Conservation (phyloP, 805 yeast genomes). For the Kurtzmaniella cleridarum region DNA sequence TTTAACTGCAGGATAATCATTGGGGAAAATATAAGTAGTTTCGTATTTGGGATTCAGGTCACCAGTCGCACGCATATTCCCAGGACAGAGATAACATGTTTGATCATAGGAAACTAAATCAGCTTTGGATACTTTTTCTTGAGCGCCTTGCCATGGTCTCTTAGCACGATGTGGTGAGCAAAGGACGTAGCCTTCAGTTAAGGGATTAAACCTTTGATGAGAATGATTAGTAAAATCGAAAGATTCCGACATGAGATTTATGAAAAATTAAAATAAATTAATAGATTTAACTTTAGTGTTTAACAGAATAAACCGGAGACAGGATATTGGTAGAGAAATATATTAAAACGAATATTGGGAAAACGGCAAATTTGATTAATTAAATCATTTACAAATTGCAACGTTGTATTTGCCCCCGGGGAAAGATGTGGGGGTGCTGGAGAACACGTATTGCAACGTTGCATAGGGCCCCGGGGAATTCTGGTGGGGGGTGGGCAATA, state of each 20-base stretch:
- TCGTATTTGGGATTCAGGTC: slow-evolving; percentile 52
- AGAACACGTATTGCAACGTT: no score
- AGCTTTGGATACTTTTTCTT: slow-evolving; percentile 43
- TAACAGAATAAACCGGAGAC: no score
- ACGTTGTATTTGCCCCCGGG: no score
- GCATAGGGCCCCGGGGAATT: no score
- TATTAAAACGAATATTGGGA: no score
- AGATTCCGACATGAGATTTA: slow-evolving; percentile 12
- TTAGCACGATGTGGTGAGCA: slow-evolving; percentile 75
- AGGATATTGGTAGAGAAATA: no score
- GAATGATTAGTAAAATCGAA: slow-evolving; percentile 54
- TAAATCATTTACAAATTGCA: no score
- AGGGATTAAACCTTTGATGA: slow-evolving; percentile 66
- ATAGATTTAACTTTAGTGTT: no score
- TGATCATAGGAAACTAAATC: slow-evolving; percentile 53
- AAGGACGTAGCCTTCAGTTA: slow-evolving; percentile 62
- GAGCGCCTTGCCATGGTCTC: slow-evolving; percentile 78
- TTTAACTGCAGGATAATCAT: slow-evolving; percentile 69
- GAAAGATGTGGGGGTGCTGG: no score
- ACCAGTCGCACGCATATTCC: slow-evolving; percentile 62
- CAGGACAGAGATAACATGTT: slow-evolving; percentile 68
- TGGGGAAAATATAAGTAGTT: slow-evolving; percentile 54
- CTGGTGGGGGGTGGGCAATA: no score
- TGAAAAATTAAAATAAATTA: no score
- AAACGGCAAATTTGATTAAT: no score